Percentiles rank a stretch among this genome's conserved stretches.
These are phyloP conservation scores for Sungouiozyma intestinalis DNA, from an alignment of 805 yeast genomes.

Conservation along the genomic window DNA sequence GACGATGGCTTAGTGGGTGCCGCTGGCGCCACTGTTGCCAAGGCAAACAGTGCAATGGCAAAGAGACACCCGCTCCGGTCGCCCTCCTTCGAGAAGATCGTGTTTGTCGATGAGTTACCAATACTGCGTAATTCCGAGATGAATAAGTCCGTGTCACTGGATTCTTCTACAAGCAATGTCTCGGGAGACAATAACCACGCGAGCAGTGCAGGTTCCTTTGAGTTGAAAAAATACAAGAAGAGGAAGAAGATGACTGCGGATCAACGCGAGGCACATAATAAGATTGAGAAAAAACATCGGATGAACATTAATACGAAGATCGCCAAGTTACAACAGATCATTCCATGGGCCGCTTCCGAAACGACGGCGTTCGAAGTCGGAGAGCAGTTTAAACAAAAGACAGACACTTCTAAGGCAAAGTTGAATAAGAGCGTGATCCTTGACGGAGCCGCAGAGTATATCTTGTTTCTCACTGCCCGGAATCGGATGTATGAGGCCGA, in stretches of 20 bases:
- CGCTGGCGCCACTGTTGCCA: background rate
- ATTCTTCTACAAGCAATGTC: too few relatives aligned
- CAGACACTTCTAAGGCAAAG: conserved; percentile 24
- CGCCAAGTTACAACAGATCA: conserved; percentile 53
- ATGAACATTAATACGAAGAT: conserved; percentile 64
- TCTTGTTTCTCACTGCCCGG: conserved; percentile 41
- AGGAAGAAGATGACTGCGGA: conserved; percentile 44
- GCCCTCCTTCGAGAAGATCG: background rate
- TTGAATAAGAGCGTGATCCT: conserved; percentile 58
- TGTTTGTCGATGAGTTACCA: background rate
- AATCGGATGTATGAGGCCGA: conserved; percentile 30
- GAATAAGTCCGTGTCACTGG: too few relatives aligned
- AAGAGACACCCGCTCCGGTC: background rate
- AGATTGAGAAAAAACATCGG: conserved; percentile 60
- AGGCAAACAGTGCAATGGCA: too few relatives aligned
- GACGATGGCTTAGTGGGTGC: background rate
- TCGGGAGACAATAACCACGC: too few relatives aligned
- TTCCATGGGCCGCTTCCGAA: conserved; percentile 57
- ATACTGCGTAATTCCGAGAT: background rate
- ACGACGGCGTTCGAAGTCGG: conserved; percentile 48
- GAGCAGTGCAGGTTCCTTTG: background rate
- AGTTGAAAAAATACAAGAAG: conserved; percentile 8
- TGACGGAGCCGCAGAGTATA: conserved; percentile 58
- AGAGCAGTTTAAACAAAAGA: conserved; percentile 8
- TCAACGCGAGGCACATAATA: conserved; percentile 64